Evolutionary conservation across 768 basidiomycete genomes (phyloP), one percentile per base, ranked within the genome.

Genomic region (Pisolithus orientalis): DNA sequence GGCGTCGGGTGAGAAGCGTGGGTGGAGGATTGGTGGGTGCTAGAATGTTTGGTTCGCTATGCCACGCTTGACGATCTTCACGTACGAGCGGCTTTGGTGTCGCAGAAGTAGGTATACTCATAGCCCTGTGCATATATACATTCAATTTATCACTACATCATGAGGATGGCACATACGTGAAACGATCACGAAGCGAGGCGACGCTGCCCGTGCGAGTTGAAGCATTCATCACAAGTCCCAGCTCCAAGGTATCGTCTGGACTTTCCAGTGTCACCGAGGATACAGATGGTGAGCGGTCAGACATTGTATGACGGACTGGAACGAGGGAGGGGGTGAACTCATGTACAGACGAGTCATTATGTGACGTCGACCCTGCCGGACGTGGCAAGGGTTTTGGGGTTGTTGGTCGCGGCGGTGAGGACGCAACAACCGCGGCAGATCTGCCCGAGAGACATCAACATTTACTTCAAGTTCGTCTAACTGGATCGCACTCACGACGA

Each of bases 401-500:
- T 6, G 45, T 44, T 27, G 63, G 58, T 17, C 56, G 61, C 9
- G 44, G 16, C 13, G 28, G 14, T 9, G 29, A 25, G 27, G 44
- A 13, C 4, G 63, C 53, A 9, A 57, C 57, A 2, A 55, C 48
- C 5, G 40, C 39, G 11, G 49, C 44, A 16, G 50, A 50, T 1
- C 67, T 69, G 27, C 2, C 9, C 21, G 14, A 39, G 48, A 34
- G 46, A 28, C 38, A 14, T n/a, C 7, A 47, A 6, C 29, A 29
- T 28, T 43, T 9, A 37, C 37, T 4, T 28, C 25, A 51, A 48
- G 6, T 4, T 0, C 42, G 6, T 3, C 27, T 44, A 21, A 44
- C 31, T 39, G 39, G 51, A 51, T 1, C 38, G n/a, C 6, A 77
- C 80, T 71, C 68, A 83, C 80, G 34, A 34, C 3, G 68, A 67